A percentile compares a stretch with the other conserved stretches of the same genome.
Conservation (phyloP, 2,329 filamentous ascomycete genomes). For the Penicillium sp. region DNA sequence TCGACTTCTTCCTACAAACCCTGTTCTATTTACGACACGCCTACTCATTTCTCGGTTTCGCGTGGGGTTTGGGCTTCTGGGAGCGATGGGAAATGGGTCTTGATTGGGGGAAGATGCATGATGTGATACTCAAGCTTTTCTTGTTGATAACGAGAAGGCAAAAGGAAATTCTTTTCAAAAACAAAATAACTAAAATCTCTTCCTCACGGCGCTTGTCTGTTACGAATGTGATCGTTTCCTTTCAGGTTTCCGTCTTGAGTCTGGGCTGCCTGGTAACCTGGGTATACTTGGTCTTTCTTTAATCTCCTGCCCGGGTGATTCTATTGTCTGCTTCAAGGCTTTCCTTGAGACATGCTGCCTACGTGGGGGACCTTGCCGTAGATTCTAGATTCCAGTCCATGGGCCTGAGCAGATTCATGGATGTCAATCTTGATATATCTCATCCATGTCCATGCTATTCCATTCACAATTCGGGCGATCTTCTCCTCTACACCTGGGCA, state of each 20-base stretch:
- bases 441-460: too few species aligned
- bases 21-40: slow-evolving; percentile 8
- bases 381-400: too few species aligned
- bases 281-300: too few species aligned
- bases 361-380: neutral
- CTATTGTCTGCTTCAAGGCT: too few species aligned
- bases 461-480: too few species aligned
- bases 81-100: slow-evolving; percentile 15
- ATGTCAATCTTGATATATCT: too few species aligned
- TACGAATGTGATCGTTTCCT: slow-evolving; percentile 16
- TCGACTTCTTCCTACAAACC: slow-evolving; percentile 15
- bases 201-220: slow-evolving; percentile 16
- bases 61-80: slow-evolving; percentile 18
- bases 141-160: slow-evolving; percentile 29
- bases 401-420: too few species aligned
- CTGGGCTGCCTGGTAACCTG: too few species aligned
- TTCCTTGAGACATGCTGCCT: neutral
- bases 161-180: slow-evolving; percentile 27
- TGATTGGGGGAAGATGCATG: slow-evolving; percentile 21
- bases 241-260: neutral
- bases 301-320: too few species aligned
- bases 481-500: too few species aligned
- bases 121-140: slow-evolving; percentile 30
- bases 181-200: slow-evolving; percentile 15
- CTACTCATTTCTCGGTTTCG: slow-evolving; percentile 10